phyloP scores from a whole-genome alignment of 306 rosid species.

The Crataegus laevigata region DNA sequence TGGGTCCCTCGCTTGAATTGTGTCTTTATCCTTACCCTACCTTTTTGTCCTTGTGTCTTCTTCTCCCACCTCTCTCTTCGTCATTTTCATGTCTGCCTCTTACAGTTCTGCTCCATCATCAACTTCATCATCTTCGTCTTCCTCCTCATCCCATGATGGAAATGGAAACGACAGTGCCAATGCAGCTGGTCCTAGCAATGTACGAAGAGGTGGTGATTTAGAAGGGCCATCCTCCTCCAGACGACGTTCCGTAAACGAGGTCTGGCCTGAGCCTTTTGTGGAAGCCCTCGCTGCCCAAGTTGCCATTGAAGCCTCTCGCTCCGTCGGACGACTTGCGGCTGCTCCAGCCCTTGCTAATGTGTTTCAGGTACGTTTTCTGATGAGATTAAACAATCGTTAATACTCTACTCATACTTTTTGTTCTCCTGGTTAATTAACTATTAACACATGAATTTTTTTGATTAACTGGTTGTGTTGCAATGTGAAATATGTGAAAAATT shows the following conservation, averaged over 20 bases:
- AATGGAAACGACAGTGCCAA: constrained; percentile 1
- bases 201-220: constrained; percentile 12
- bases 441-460: background rate
- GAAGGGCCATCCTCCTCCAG: constrained; percentile 73
- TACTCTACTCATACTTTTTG: background rate
- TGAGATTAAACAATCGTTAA: background rate
- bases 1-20: constrained; percentile 74
- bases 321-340: constrained; percentile 50
- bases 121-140: constrained; percentile 22
- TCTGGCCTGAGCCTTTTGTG: constrained; percentile 57
- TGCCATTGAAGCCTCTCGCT: constrained; percentile 58
- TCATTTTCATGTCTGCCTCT: constrained; percentile 40
- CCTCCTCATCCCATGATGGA: constrained; percentile 16
- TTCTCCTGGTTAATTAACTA: background rate
- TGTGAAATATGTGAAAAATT: background rate
- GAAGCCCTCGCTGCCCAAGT: constrained; percentile 65
- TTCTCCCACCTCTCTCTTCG: constrained; percentile 12
- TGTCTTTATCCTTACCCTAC: constrained; percentile 70
- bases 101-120: constrained; percentile 31
- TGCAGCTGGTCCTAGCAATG: constrained; percentile 31
- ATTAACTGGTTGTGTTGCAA: background rate
- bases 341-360: constrained; percentile 61
- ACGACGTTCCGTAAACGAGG: constrained; percentile 49
- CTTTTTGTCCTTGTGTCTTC: constrained; percentile 72
- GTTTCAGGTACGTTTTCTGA: constrained; percentile 53